These are phyloP conservation scores for Rosa hybrid DNA, from an alignment of 331 rosid species.

Conservation along the genomic window DNA sequence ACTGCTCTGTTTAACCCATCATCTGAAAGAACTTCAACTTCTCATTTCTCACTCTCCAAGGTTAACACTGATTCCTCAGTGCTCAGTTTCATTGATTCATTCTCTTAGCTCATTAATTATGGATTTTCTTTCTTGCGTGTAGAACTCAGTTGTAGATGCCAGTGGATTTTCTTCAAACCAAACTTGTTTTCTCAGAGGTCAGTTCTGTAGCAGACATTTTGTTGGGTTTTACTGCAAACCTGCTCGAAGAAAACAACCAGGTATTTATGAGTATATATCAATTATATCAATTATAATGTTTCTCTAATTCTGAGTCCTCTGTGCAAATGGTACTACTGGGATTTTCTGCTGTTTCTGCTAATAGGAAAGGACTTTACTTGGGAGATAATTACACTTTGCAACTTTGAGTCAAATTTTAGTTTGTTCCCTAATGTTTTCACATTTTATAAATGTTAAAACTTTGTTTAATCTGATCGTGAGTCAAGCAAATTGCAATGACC, in stretches of 20 bases:
- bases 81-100: not conserved
- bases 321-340: not conserved
- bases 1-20: constrained; percentile 31
- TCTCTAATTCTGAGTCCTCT: not conserved
- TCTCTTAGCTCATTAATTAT: not conserved
- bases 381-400: not conserved
- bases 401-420: not conserved
- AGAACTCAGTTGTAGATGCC: constrained; percentile 47
- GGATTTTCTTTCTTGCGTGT: not conserved
- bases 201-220: constrained; percentile 36
- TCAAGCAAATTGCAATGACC: not conserved
- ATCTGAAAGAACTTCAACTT: constrained; percentile 34
- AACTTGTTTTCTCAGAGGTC: constrained; percentile 58
- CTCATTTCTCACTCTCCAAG: constrained; percentile 42
- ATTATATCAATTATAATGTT: not conserved
- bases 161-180: constrained; percentile 64
- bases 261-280: constrained; percentile 26
- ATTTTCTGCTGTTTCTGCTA: not conserved
- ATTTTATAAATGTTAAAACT: not conserved
- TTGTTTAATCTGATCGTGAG: not conserved
- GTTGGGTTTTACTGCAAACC: constrained; percentile 35
- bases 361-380: not conserved
- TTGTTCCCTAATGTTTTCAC: not conserved
- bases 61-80: constrained; percentile 23
- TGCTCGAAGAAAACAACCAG: constrained; percentile 50